Conservation (phyloP, 2,329 filamentous ascomycete genomes). For the Pseudogymnoascus sp. region DNA sequence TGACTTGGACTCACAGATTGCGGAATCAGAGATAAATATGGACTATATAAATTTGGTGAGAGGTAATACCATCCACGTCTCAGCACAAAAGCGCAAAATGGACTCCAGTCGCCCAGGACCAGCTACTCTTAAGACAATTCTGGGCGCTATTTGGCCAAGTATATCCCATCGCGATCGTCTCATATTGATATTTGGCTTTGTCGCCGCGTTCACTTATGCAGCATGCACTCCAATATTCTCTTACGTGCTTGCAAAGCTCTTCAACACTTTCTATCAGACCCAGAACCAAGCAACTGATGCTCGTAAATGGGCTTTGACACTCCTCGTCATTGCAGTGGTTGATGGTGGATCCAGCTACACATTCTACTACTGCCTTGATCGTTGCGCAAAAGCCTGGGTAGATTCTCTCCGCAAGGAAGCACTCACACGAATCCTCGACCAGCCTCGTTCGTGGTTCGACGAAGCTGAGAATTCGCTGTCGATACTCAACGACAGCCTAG, state of each 20-base stretch:
- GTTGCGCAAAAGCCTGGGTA: constrained; percentile 56
- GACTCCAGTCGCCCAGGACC: neutral
- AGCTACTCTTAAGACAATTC: constrained; percentile 43
- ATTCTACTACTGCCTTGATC: constrained; percentile 65
- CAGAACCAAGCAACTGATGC: constrained; percentile 20
- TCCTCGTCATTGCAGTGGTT: constrained; percentile 58
- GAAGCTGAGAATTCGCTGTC: constrained; percentile 54
- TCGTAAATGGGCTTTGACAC: constrained; percentile 55
- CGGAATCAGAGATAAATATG: neutral
- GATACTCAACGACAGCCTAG: constrained; percentile 62
- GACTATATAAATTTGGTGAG: neutral
- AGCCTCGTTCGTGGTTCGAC: constrained; percentile 75
- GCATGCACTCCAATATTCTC: constrained; percentile 67
- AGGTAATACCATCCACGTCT: neutral
- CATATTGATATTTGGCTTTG: constrained; percentile 51
- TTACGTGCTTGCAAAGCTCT: constrained; percentile 63
- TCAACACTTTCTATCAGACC: constrained; percentile 58
- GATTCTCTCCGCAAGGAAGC: constrained; percentile 61
- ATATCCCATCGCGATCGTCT: constrained; percentile 45
- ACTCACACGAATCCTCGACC: constrained; percentile 60
- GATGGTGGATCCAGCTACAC: constrained; percentile 60
- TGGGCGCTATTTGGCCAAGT: constrained; percentile 62
- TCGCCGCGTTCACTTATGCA: constrained; percentile 55
- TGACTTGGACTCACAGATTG: neutral
- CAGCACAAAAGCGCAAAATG: neutral